These are phyloP conservation scores for Neopestalotiopsis clavispora DNA, from an alignment of 2,329 filamentous ascomycete species.

Conservation along the genomic window DNA sequence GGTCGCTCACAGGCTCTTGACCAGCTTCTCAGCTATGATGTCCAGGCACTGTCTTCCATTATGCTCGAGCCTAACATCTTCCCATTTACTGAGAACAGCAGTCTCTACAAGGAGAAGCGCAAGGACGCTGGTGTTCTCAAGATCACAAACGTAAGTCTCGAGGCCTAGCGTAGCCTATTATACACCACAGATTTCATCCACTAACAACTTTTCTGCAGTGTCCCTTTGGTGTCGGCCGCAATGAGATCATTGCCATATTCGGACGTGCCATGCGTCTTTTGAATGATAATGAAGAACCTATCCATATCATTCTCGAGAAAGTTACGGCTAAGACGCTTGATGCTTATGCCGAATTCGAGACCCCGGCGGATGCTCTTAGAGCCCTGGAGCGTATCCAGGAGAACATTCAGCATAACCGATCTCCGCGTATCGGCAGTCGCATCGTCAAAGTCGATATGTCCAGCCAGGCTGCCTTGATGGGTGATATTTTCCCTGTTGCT, in stretches of 20 bases:
- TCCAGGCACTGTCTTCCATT: constrained; percentile 35
- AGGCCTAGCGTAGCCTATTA: background rate
- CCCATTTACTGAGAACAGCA: constrained; percentile 48
- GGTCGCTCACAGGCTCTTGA: constrained; percentile 44
- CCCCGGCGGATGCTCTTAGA: constrained; percentile 55
- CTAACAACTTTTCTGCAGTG: constrained; percentile 36
- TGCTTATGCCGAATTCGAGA: constrained; percentile 48
- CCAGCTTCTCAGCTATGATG: constrained; percentile 38
- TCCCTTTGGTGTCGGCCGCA: constrained; percentile 44
- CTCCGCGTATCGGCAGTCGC: constrained; percentile 60
- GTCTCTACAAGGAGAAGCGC: constrained; percentile 33
- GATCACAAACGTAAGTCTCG: constrained; percentile 53
- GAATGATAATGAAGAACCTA: constrained; percentile 44
- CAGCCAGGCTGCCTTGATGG: constrained; percentile 62
- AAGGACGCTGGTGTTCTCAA: constrained; percentile 50
- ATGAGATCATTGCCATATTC: constrained; percentile 49
- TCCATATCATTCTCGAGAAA: constrained; percentile 55
- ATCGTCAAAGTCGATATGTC: constrained; percentile 62
- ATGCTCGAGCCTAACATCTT: constrained; percentile 47
- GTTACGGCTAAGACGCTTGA: constrained; percentile 51
- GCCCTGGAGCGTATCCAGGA: constrained; percentile 54
- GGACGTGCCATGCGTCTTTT: constrained; percentile 47
- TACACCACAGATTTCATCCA: background rate
- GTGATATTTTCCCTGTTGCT: constrained; percentile 64
- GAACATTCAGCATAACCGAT: constrained; percentile 33